phyloP scores from a whole-genome alignment of 1,284 basidiomycete genomes.

The Pseudozyma pruni region DNA sequence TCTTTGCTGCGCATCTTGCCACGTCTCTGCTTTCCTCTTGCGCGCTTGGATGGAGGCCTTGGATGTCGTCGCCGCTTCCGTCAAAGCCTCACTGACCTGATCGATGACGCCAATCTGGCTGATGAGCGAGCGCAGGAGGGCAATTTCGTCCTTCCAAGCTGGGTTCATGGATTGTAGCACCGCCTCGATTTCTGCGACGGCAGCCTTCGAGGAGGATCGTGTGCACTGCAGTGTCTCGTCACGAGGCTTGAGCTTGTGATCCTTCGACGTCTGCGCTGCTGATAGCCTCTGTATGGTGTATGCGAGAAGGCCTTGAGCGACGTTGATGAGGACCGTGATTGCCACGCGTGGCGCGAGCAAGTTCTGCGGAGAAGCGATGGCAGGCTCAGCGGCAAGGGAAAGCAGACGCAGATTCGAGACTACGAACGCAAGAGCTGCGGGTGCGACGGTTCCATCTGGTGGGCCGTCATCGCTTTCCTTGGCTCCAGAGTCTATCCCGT shows the following conservation, averaged over 20 bases:
- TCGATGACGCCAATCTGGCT: slow-evolving; percentile 42
- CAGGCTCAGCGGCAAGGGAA: slow-evolving; percentile 25
- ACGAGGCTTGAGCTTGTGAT: slow-evolving; percentile 14
- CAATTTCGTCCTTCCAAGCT: slow-evolving; percentile 47
- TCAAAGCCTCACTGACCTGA: slow-evolving; percentile 17
- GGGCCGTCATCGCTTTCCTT: background rate
- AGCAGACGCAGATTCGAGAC: slow-evolving; percentile 34
- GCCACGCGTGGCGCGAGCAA: slow-evolving; percentile 44
- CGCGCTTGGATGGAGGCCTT: background rate
- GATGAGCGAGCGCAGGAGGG: slow-evolving; percentile 32
- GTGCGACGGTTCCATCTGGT: slow-evolving; percentile 7
- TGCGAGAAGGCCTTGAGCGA: slow-evolving; percentile 30
- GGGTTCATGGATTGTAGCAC: slow-evolving; percentile 42
- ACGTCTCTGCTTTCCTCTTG: slow-evolving; percentile 26
- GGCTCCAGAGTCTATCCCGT: background rate
- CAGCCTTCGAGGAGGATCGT: slow-evolving; percentile 7
- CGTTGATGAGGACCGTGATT: slow-evolving; percentile 44
- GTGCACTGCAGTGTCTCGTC: slow-evolving; percentile 6
- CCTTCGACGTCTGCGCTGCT: slow-evolving; percentile 12
- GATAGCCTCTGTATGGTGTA: slow-evolving; percentile 21
- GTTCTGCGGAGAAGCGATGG: slow-evolving; percentile 26
- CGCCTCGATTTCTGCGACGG: slow-evolving; percentile 18
- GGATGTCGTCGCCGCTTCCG: slow-evolving; percentile 5
- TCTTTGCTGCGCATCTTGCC: slow-evolving; percentile 28
- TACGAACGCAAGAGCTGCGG: slow-evolving; percentile 23